Evolutionary conservation across 305 asterid genomes (phyloP), one percentile per base, ranked within the genome.

Genomic region (Fraxinus albicans): DNA sequence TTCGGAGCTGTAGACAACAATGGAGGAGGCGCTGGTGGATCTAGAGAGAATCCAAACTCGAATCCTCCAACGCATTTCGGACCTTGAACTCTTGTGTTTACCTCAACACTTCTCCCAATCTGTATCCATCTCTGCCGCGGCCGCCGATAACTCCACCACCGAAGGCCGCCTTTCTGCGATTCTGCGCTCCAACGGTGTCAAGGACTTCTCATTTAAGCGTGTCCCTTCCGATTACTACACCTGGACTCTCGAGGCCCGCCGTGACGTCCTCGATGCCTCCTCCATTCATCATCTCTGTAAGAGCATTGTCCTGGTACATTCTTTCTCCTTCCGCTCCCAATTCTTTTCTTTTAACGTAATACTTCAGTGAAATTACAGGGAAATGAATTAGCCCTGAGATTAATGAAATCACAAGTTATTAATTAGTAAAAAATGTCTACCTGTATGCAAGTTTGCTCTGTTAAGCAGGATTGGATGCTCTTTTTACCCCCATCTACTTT

Each of bases 221-320:
- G 99, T 93, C 4, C 88, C 96, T 31, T 82, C 89, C 75, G 94
- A 93, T 88, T 96, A 94, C 92, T 96, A 96, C 86, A 89, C 90
- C 55, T 82, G 91, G 93, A 83, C 97, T 74, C 90, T 92, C 80
- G 97, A 96, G 82, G 88, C 95, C 67, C 95, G 99, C 53, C 91
- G 97, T 10, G 94, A 94, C 73, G 87, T 86, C 86, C 95, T 96
- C 23, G 89, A 73, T 31, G 99, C 99, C 82, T 87, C 95, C 85
- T 96, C 99, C 82, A 72, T 93, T 77, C 86, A 91, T 76, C 94
- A 94, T 86, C 96, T 91, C 84, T 92, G 98, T 97, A 96, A 92
- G 90, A 94, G 99, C 92, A 94, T 93, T 85, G 95, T 93, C 79
- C 87, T 96, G 98, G 99, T 95, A 90, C 83, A 23, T 65, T 27